Conservation (phyloP, 2,329 filamentous ascomycete species). For the Tolypocladium album region DNA sequence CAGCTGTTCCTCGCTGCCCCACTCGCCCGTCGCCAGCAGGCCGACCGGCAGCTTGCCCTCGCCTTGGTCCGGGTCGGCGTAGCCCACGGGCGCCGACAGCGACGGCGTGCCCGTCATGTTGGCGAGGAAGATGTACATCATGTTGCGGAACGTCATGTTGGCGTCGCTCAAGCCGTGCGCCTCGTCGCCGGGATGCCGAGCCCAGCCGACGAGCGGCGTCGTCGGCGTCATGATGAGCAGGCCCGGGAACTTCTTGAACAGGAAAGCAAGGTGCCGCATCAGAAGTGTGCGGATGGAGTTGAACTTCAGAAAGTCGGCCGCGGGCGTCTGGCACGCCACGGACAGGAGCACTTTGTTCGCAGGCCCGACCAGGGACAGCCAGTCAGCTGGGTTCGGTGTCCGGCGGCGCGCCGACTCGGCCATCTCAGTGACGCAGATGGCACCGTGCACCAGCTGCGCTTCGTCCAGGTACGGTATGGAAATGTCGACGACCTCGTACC, state of each 20-base stretch:
- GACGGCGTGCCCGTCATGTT: slow-evolving; percentile 75
- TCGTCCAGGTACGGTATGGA: slow-evolving; percentile 55
- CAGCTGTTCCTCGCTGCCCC: slow-evolving; percentile 55
- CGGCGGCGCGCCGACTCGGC: slow-evolving; percentile 34
- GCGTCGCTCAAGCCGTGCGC: slow-evolving; percentile 66
- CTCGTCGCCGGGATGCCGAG: slow-evolving; percentile 44
- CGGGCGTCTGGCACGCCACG: slow-evolving; percentile 52
- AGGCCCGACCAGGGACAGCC: slow-evolving; percentile 46
- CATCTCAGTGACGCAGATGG: slow-evolving; percentile 68
- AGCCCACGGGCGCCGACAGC: slow-evolving; percentile 65
- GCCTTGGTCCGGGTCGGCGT: slow-evolving; percentile 45
- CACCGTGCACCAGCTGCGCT: slow-evolving; percentile 65
- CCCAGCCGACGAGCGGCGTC: slow-evolving; percentile 66
- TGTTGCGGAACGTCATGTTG: slow-evolving; percentile 62
- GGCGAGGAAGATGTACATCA: slow-evolving; percentile 79
- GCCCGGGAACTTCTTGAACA: slow-evolving; percentile 62
- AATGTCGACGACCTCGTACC: slow-evolving; percentile 46
- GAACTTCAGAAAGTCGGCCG: slow-evolving; percentile 60
- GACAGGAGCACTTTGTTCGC: slow-evolving; percentile 61
- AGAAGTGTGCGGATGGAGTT: slow-evolving; percentile 64
- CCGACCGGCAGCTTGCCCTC: slow-evolving; percentile 50
- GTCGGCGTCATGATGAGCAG: slow-evolving; percentile 73
- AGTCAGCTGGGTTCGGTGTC: slow-evolving; percentile 31
- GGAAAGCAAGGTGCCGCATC: slow-evolving; percentile 65
- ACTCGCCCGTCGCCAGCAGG: slow-evolving; percentile 54